Evolutionary conservation across 495 filamentous ascomycete genomes (phyloP), one percentile per base, ranked within the genome.

Genomic region (Annulohypoxylon bovei): DNA sequence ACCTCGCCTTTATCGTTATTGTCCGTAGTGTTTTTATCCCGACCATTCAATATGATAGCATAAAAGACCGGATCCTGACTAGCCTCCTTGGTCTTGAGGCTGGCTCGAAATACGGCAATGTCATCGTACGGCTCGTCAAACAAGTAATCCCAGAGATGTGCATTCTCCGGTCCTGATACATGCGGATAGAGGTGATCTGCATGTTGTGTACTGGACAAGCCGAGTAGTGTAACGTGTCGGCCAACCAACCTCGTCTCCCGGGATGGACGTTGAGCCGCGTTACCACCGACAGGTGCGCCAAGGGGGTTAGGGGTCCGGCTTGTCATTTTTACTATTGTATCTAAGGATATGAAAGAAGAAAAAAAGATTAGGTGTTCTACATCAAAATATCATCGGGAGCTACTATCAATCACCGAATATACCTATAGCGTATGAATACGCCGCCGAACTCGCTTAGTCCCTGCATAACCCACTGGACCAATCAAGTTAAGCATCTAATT

Each of bases 81-180:
- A 1, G 65, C 52, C 28, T 76, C 71, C 33, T 77, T 75, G 3
- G 58, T 58, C 6, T 72, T 46, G 18, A 84, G 66, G 33, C 35
- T 65, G 5, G 68, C 58, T 20, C 75, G 70, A 68, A 86, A 83
- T 1, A 68, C 59, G 0, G 65, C 65, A 12, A 78, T 27, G 4
- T 82, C 71, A 4, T 62, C 5, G 62, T 76, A 84, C 0, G 84
- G 84, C 0, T 80, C 85, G 27, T 75, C 71, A 6, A 68, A 63
- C 72, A 88, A 75, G 70, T 85, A 87, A 37, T 80, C 79, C 80
- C 84, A 88, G 3, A 87, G 76, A 20, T 78, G 63, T 1, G 70
- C 68, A 42, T 79, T 75, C 14, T 76, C 68, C 3, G 65, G 66
- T 8, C 80, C 81, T 23, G 80, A 77, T 46, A 84, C 59, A 9